Base-by-base conservation (phyloP, 225 moss, liverwort and hornwort genomes). In the Climacium dendroides region DNA sequence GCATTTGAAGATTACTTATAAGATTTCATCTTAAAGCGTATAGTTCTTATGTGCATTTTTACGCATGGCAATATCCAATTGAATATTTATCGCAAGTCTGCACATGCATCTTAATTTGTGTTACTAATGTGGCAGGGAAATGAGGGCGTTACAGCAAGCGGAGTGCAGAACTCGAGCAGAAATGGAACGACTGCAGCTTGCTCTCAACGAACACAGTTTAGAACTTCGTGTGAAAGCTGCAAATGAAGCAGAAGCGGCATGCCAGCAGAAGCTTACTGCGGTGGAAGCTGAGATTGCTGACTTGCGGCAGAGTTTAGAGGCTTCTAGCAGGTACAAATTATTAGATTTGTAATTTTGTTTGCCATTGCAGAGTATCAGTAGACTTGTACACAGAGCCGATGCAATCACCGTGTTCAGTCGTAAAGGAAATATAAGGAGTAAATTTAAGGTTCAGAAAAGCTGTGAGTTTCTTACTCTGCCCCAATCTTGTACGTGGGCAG, bases 211-310 rank as follows among this genome's bases (percentile, higher is more conserved):
- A 85, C 97, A 96, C 87, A 96, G 89, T 82, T 83, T 98, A 80
- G 98, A 98, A 87, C 94, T 97, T 72, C 94, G 96, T 88, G 98
- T 98, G 62, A 98, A 98, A 91, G 98, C 94, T 87, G 98, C 97
- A 82, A 98, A 93, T 89, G 98, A 98, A 91, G 96, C 98, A 47
- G 97, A 98, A 83, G 98, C 97, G 85, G 97, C 94, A 48, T 98
- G 97, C 82, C 98, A 98, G 89, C 96, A 98, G 86, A 96, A 95
- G 90, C 95, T 98, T 78, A 94, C 94, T 78, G 93, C 97, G 58
- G 98, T 96, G 71, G 98, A 98, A 91, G 96, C 97, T 88, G 95
- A 97, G 87, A 98, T 96, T 89, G 94, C 95, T 39, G 95, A 95
- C 65, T 80, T 98, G 88, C 93, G 94, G 73, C 95, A 94, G 89